Evolutionary conservation across 1,139 yeast genomes (phyloP).

Genomic region (Geotrichum restrictum): DNA sequence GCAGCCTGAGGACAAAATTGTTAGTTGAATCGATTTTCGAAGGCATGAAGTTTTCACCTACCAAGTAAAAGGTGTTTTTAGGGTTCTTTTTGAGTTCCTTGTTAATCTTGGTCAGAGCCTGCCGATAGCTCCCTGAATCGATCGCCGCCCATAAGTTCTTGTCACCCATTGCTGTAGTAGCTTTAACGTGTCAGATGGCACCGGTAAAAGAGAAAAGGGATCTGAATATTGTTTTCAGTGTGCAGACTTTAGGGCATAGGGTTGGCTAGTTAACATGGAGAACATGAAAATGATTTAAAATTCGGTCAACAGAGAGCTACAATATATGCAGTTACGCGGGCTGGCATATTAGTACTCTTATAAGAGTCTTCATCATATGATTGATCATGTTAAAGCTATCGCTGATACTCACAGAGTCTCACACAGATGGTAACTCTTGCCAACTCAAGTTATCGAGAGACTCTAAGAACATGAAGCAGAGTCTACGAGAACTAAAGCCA

Average conservation of each 20-base stretch:
- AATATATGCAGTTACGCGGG: too few relatives aligned
- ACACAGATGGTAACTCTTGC: too few relatives aligned
- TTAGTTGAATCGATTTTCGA: conserved; percentile 12
- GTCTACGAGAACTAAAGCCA: too few relatives aligned
- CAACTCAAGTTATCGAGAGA: too few relatives aligned
- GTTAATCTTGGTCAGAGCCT: conserved; percentile 51
- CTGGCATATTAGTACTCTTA: too few relatives aligned
- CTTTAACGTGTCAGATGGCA: neutral
- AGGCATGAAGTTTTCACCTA: conserved; percentile 2
- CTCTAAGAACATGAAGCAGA: too few relatives aligned
- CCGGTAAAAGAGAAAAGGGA: neutral
- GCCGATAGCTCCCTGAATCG: conserved; percentile 51
- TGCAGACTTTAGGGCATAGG: neutral
- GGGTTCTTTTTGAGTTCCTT: conserved; percentile 56
- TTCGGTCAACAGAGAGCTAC: too few relatives aligned
- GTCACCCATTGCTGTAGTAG: conserved; percentile 18
- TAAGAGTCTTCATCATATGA: too few relatives aligned
- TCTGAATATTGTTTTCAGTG: neutral
- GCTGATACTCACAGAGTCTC: too few relatives aligned
- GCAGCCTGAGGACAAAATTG: conserved; percentile 35
- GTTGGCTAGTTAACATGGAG: neutral
- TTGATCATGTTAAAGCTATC: too few relatives aligned
- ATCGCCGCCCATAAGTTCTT: conserved; percentile 44
- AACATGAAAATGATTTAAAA: too few relatives aligned
- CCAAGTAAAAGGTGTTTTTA: conserved; percentile 48